Percentiles rank a stretch among this genome's conserved stretches.
Conservation (phyloP, 176 grass and related monocot genomes). For the Musa troglodytarum region DNA sequence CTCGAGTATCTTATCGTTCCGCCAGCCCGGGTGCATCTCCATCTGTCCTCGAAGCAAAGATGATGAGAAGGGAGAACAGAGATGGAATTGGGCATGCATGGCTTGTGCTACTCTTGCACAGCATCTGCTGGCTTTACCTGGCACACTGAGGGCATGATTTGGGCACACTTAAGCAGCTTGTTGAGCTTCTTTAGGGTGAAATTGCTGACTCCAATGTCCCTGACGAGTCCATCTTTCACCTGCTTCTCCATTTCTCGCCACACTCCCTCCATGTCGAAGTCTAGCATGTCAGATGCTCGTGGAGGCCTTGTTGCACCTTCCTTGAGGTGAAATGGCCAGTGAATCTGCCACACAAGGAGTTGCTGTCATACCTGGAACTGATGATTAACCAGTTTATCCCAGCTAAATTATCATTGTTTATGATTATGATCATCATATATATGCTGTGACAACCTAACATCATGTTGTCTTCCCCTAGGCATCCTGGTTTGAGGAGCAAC, state of each 20-base stretch:
- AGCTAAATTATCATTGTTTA: too few species aligned
- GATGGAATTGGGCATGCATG: too few species aligned
- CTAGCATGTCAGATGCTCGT: slow-evolving; percentile 37
- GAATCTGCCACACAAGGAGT: slow-evolving; percentile 30
- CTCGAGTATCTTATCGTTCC: slow-evolving; percentile 67
- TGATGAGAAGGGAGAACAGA: too few species aligned
- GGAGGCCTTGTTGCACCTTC: slow-evolving; percentile 52
- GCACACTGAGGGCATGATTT: slow-evolving; percentile 51
- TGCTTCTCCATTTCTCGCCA: slow-evolving; percentile 76
- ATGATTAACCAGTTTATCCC: too few species aligned
- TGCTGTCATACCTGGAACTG: too few species aligned
- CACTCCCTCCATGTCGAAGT: slow-evolving; percentile 78
- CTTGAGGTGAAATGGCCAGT: slow-evolving; percentile 68
- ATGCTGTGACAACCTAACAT: too few species aligned
- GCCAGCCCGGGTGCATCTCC: slow-evolving; percentile 84
- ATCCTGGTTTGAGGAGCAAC: too few species aligned
- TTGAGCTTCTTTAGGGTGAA: slow-evolving; percentile 57
- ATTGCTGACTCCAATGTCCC: slow-evolving; percentile 58
- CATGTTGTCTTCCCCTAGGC: too few species aligned
- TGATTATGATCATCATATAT: too few species aligned
- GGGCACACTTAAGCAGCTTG: slow-evolving; percentile 34
- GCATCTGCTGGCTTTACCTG: slow-evolving; percentile 29
- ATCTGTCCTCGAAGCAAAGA: slow-evolving; percentile 25
- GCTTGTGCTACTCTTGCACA: too few species aligned
- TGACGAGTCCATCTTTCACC: slow-evolving; percentile 52